phyloP scores from a whole-genome alignment of 208 protist species.

The Sergeia podlipaevii region DNA sequence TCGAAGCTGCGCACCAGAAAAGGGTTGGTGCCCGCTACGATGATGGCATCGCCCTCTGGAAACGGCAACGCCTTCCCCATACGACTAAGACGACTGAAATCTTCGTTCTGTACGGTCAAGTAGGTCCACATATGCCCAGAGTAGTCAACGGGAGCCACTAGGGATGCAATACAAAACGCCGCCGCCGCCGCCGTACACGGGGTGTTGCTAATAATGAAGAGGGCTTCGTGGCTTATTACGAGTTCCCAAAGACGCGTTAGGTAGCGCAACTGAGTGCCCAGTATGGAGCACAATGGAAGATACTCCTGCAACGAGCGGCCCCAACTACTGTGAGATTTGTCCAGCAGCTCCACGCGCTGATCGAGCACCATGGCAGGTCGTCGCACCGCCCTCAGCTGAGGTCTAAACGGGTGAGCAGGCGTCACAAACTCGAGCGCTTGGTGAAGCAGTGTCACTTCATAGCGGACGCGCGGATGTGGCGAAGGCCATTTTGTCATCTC shows the following conservation, averaged over 20 bases:
- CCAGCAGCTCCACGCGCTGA: no score
- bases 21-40: constrained; percentile 78
- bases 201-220: constrained; percentile 80
- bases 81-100: constrained; percentile 49
- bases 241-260: constrained; percentile 84
- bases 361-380: constrained; percentile 7
- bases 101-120: constrained; percentile 83
- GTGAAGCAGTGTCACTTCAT: constrained; percentile 64
- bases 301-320: constrained; percentile 22
- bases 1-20: constrained; percentile 78
- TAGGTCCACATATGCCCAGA: constrained; percentile 62
- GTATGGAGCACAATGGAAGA: constrained; percentile 65
- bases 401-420: constrained; percentile 29
- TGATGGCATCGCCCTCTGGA: constrained; percentile 26
- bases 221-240: constrained; percentile 68
- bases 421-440: constrained; percentile 74
- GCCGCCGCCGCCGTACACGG: constrained; percentile 66
- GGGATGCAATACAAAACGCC: constrained; percentile 62
- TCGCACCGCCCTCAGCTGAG: not conserved
- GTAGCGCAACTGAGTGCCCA: constrained; percentile 64
- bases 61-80: constrained; percentile 75
- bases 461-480: constrained; percentile 71
- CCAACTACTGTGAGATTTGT: not conserved
- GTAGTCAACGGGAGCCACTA: constrained; percentile 72
- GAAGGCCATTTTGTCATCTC: constrained; percentile 76